Conservation (phyloP, 176 grass and related monocot species). For the Avena eriantha region DNA sequence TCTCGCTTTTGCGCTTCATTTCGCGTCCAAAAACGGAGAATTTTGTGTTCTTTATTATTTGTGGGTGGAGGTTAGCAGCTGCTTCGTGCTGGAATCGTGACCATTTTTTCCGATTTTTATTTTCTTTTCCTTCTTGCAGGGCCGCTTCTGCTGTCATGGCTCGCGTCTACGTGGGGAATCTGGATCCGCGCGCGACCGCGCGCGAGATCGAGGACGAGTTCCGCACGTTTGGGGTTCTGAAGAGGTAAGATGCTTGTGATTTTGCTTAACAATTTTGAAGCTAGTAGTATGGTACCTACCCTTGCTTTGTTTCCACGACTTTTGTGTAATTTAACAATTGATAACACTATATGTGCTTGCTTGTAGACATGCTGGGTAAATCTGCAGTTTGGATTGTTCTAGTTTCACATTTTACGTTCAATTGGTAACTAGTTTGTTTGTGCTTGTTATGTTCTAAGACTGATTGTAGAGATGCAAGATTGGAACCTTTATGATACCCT, state of each 20-base stretch:
- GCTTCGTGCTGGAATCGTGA: conserved; percentile 28
- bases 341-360: neutral
- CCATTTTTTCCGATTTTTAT: neutral
- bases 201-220: conserved; percentile 81
- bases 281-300: neutral
- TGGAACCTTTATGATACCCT: too few species aligned
- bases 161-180: conserved; percentile 81
- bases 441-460: neutral
- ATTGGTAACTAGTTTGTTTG: neutral
- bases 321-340: neutral
- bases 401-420: neutral
- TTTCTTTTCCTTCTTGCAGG: conserved; percentile 33
- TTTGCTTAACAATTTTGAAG: neutral
- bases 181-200: conserved; percentile 77
- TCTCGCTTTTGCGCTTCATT: conserved; percentile 6
- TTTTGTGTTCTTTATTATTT: neutral
- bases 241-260: conserved; percentile 56
- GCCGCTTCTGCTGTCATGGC: conserved; percentile 46
- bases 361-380: neutral
- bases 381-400: neutral
- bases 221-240: conserved; percentile 73
- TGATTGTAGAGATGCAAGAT: too few species aligned
- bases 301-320: neutral
- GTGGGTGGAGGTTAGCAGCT: conserved; percentile 1
- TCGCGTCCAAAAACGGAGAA: conserved; percentile 15